These are phyloP conservation scores for Zopfochytrium polystomum DNA, from an alignment of 371 early-diverging fungal genomes.

Conservation along the genomic window DNA sequence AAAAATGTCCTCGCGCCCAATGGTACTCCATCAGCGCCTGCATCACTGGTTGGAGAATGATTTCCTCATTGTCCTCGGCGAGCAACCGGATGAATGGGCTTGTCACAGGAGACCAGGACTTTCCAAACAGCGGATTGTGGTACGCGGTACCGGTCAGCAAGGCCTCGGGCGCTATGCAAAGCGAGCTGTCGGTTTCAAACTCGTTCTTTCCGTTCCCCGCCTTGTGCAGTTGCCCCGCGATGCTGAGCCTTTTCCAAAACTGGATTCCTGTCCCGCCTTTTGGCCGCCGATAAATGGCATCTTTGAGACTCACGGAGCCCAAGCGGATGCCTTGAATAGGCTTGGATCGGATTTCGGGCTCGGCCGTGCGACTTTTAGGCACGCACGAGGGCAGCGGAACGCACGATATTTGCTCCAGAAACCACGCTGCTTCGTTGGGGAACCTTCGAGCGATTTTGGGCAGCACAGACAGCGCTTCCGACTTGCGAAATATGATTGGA, in stretches of 20 bases:
- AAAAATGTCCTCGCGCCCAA: slow-evolving; percentile 36
- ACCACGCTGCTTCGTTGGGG: slow-evolving; percentile 40
- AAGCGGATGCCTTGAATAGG: slow-evolving; percentile 30
- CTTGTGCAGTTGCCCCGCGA: slow-evolving; percentile 22
- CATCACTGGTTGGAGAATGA: slow-evolving; percentile 37
- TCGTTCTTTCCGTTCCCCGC: slow-evolving; percentile 20
- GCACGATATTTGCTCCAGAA: slow-evolving; percentile 33
- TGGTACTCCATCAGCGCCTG: slow-evolving; percentile 43
- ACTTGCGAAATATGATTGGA: slow-evolving; percentile 35
- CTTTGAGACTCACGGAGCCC: slow-evolving; percentile 21
- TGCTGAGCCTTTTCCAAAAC: slow-evolving; percentile 21
- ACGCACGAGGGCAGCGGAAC: slow-evolving; percentile 36
- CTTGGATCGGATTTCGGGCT: slow-evolving; percentile 30
- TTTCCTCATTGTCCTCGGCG: slow-evolving; percentile 33
- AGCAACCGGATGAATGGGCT: slow-evolving; percentile 40
- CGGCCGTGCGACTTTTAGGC: slow-evolving; percentile 22
- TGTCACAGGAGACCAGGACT: slow-evolving; percentile 14
- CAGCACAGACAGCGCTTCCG: slow-evolving; percentile 24
- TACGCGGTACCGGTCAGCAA: slow-evolving; percentile 29
- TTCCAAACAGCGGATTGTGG: slow-evolving; percentile 14
- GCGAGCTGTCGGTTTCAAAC: slow-evolving; percentile 31
- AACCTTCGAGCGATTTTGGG: slow-evolving; percentile 34
- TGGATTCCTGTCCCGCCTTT: slow-evolving; percentile 8
- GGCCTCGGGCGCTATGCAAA: slow-evolving; percentile 37
- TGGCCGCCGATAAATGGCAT: slow-evolving; percentile 8